Conservation (phyloP, 495 filamentous ascomycete species). For the Astrothelium subdiscretum region DNA sequence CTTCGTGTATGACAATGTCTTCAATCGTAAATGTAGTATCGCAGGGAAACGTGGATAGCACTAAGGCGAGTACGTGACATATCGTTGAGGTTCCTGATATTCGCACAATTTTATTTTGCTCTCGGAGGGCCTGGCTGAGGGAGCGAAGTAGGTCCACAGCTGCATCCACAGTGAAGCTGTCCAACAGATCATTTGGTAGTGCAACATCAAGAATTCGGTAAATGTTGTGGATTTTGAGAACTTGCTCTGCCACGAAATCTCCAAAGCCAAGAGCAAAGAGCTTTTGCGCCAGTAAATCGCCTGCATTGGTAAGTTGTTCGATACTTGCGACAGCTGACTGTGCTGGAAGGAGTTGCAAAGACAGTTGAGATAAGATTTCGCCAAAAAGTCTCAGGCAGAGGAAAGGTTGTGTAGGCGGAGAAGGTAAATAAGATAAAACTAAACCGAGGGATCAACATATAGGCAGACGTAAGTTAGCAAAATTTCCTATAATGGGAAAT, state of each 20-base stretch:
- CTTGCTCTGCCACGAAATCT: not conserved
- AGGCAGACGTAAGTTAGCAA: no score
- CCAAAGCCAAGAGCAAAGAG: not conserved
- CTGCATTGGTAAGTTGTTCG: not conserved
- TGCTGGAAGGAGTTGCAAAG: not conserved
- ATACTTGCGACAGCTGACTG: not conserved
- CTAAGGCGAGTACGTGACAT: not conserved
- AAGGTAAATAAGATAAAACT: no score
- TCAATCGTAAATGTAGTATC: not conserved
- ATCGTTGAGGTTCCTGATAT: not conserved
- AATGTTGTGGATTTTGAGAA: not conserved
- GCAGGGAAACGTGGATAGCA: not conserved
- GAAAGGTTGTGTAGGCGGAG: no score
- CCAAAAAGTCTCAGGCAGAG: no score
- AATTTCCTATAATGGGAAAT: no score
- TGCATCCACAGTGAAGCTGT: not conserved
- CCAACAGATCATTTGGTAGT: not conserved
- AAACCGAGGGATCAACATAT: no score
- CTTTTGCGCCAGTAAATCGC: not conserved
- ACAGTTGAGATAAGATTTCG: not conserved
- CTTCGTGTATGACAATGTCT: not conserved
- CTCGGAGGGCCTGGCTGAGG: not conserved
- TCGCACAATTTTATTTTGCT: not conserved
- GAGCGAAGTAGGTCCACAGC: not conserved
- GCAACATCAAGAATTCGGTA: not conserved